These are phyloP conservation scores for Beta corolliflora DNA, from an alignment of 179 eudicot genomes.

Conservation along the genomic window DNA sequence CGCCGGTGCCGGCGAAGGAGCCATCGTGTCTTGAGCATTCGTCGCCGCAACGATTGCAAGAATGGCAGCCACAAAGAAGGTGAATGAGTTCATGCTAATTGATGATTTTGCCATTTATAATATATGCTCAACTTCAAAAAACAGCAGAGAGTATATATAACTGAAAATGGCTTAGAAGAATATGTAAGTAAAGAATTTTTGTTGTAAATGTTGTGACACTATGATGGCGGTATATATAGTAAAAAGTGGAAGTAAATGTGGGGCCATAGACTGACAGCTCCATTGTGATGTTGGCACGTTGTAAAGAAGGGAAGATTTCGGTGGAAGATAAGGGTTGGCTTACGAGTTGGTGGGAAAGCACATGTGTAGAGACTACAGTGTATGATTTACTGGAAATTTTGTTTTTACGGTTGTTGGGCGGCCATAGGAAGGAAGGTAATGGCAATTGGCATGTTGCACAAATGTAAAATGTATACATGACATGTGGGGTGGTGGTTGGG, in stretches of 20 bases:
- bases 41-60: background rate
- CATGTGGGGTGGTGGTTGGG: too few relatives aligned
- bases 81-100: slow-evolving; percentile 16
- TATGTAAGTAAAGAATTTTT: background rate
- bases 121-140: too few relatives aligned
- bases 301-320: background rate
- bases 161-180: too few relatives aligned
- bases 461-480: too few relatives aligned
- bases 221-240: background rate
- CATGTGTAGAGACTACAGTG: background rate
- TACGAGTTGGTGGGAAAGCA: background rate
- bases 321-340: background rate
- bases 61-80: slow-evolving; percentile 2
- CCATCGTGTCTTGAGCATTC: slow-evolving; percentile 20
- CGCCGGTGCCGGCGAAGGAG: slow-evolving; percentile 37
- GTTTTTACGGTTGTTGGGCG: too few relatives aligned
- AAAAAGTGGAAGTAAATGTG: background rate
- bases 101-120: too few relatives aligned
- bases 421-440: too few relatives aligned
- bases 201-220: background rate
- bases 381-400: background rate
- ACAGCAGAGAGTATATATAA: too few relatives aligned
- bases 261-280: background rate
- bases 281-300: background rate
- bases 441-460: too few relatives aligned